Evolutionary conservation across 1,284 basidiomycete species (phyloP), one percentile per base, ranked within the genome.

Genomic region (Pseudozyma hubeiensis): DNA sequence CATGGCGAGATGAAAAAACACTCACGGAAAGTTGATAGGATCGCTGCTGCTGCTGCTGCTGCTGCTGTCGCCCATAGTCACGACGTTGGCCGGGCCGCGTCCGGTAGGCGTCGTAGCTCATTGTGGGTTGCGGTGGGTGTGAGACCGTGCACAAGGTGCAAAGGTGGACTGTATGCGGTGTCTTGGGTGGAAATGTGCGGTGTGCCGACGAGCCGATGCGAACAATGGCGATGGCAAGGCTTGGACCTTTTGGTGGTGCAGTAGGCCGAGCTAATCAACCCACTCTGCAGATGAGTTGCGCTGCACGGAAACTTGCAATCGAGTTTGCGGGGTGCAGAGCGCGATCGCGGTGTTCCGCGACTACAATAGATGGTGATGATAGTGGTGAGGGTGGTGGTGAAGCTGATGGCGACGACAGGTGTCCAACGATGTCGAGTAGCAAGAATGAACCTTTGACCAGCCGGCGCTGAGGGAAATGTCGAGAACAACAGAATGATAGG

Each of bases 91-190:
- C 58, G 9, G 61, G 62, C 49, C 67, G 61, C 43, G 39, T 24
- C 30, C 44, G 43, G 39, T 64, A 70, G 14, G 57, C 34, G 40
- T 70, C 57, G n/a, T 70, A 70, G 40, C 67, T 70, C 67, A 70
- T 70, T 30, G 35, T 29, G 14, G 43, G 7, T 3, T 16, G 39
- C 29, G 17, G 24, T 29, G 14, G 40, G 24, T 35, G 47, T 33
- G n/a, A 19, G 34, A 16, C n/a, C 19, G 35, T 7, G 8, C 35
- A 31, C 24, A 17, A 6, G n/a, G 2, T 19, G 17, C n/a, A 34
- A 6, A 46, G 11, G 16, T 16, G 30, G 19, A n/a, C n/a, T 50
- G 49, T 51, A 51, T 51, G 49, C 37, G 14, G 19, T 16, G 24
- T 3, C 30, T 17, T 11, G 9, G 14, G 50, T n/a, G 16, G 7